Conservation (phyloP, 495 filamentous ascomycete species). For the Daldinia vernicosa region DNA sequence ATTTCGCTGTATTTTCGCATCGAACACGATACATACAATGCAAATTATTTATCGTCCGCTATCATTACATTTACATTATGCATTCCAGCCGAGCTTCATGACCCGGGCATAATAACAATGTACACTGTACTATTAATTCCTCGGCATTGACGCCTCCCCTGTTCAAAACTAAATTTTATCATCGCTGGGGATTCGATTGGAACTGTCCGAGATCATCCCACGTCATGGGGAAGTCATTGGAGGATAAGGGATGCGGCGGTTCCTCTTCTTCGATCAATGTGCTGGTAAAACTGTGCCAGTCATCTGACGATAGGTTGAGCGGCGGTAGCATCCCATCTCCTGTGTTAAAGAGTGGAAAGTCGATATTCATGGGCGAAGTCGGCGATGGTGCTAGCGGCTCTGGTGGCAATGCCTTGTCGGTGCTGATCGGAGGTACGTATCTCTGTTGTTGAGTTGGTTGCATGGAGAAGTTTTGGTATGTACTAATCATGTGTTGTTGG, state of each 20-base stretch:
- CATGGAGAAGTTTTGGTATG: conserved; percentile 40
- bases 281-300: conserved; percentile 47
- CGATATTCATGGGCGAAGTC: conserved; percentile 44
- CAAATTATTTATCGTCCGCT: conserved; percentile 10
- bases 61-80: conserved; percentile 41
- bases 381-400: conserved; percentile 43
- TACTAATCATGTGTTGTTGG: conserved; percentile 25
- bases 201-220: conserved; percentile 45
- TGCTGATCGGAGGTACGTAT: conserved; percentile 18
- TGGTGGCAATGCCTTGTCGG: conserved; percentile 45
- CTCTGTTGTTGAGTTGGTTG: conserved; percentile 28
- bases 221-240: conserved; percentile 41
- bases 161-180: conserved; percentile 5
- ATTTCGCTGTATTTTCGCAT: not conserved
- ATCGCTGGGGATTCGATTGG: conserved; percentile 6
- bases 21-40: conserved; percentile 17
- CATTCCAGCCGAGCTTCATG: conserved; percentile 32
- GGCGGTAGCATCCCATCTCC: conserved; percentile 33
- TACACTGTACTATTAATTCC: conserved; percentile 15
- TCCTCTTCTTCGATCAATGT: conserved; percentile 42
- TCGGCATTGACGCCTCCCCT: not conserved
- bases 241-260: conserved; percentile 27
- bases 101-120: conserved; percentile 33
- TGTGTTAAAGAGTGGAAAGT: conserved; percentile 37
- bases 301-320: conserved; percentile 35